Conservation (phyloP, 306 rosid species). For the Cicer pinnatifidum region DNA sequence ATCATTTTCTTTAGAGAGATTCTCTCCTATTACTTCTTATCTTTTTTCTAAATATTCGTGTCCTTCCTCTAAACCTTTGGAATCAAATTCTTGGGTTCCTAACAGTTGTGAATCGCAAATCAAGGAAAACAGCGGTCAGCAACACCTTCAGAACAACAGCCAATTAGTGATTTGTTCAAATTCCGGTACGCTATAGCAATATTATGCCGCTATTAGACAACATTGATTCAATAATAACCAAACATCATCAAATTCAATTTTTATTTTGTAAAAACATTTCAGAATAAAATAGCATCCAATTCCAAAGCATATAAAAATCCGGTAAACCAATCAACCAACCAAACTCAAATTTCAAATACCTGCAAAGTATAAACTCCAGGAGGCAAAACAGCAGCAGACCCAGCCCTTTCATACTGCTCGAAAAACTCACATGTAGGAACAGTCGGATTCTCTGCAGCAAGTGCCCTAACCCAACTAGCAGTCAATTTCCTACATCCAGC, state of each 20-base stretch:
- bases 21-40: too few relatives aligned
- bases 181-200: too few relatives aligned
- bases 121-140: too few relatives aligned
- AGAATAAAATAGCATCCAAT: neutral
- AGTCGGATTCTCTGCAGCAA: conserved; percentile 66
- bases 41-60: too few relatives aligned
- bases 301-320: neutral
- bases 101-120: too few relatives aligned
- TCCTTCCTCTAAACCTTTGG: too few relatives aligned
- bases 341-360: conserved; percentile 47
- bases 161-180: too few relatives aligned
- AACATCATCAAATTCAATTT: neutral
- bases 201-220: too few relatives aligned
- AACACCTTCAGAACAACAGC: too few relatives aligned
- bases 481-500: conserved; percentile 86
- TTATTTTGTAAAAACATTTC: neutral
- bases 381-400: conserved; percentile 69
- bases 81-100: too few relatives aligned
- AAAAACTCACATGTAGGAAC: conserved; percentile 72
- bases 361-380: conserved; percentile 91
- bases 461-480: conserved; percentile 86
- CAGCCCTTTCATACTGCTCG: conserved; percentile 79
- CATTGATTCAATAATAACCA: neutral
- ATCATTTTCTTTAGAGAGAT: too few relatives aligned
- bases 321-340: neutral